These are phyloP conservation scores for Xylariaceae sp. DNA, from an alignment of 2,329 filamentous ascomycete genomes.

Conservation along the genomic window DNA sequence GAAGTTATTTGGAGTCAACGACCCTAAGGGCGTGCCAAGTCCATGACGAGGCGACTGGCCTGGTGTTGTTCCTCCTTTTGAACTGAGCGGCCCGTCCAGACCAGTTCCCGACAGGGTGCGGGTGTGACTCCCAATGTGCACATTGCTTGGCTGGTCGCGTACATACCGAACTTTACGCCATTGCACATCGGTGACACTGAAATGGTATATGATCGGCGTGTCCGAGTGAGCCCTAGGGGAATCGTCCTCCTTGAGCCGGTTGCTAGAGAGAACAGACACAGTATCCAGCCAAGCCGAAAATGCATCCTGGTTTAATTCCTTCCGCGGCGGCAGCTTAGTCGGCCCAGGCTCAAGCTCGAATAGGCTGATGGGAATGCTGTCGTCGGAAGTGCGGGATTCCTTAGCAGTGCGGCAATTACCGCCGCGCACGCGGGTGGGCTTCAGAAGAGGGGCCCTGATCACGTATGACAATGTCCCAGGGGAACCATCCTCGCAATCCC, in stretches of 20 bases:
- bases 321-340: constrained; percentile 8
- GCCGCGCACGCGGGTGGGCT: constrained; percentile 9
- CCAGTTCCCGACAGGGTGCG: constrained; percentile 16
- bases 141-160: background rate
- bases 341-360: constrained; percentile 14
- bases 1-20: constrained; percentile 13
- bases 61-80: constrained; percentile 14
- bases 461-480: constrained; percentile 6
- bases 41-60: constrained; percentile 12
- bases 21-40: constrained; percentile 9
- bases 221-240: background rate
- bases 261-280: background rate
- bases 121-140: constrained; percentile 4
- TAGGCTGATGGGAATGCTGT: constrained; percentile 15
- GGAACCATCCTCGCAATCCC: constrained; percentile 19
- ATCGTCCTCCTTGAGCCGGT: background rate
- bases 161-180: constrained; percentile 7
- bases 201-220: background rate
- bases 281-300: constrained; percentile 15
- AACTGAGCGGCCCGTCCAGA: constrained; percentile 25
- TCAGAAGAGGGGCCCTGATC: constrained; percentile 9
- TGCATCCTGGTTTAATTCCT: constrained; percentile 9
- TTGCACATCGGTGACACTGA: constrained; percentile 1
- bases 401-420: constrained; percentile 10
- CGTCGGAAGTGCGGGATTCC: constrained; percentile 14